These are phyloP conservation scores for Mycena galericulata DNA, from an alignment of 768 basidiomycete genomes.

Conservation along the genomic window DNA sequence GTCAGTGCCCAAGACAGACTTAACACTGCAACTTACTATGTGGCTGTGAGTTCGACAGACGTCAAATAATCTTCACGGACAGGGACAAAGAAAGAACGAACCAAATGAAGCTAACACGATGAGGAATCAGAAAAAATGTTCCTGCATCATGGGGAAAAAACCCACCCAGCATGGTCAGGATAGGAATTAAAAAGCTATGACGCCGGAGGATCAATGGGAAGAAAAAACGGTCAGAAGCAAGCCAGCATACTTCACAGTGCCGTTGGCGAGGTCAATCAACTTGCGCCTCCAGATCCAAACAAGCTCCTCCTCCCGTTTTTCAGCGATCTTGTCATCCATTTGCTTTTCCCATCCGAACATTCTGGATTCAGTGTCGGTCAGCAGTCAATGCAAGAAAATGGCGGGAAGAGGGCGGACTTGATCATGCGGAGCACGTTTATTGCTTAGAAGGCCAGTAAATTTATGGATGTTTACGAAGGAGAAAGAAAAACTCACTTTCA, in stretches of 20 bases:
- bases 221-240: background rate
- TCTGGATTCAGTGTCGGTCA: background rate
- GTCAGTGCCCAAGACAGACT: background rate
- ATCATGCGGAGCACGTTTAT: conserved; percentile 74
- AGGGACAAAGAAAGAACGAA: background rate
- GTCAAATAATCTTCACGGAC: background rate
- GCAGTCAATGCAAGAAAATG: background rate
- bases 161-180: conserved; percentile 51
- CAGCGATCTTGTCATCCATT: conserved; percentile 63
- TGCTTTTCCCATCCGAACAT: conserved; percentile 77
- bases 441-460: conserved; percentile 47
- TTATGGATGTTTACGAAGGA: conserved; percentile 13
- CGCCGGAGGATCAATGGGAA: background rate
- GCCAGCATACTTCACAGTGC: conserved; percentile 53
- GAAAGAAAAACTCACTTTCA: conserved; percentile 58
- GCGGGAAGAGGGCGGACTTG: conserved; percentile 49
- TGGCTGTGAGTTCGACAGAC: conserved; percentile 6
- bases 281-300: conserved; percentile 63
- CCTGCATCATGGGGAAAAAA: too few relatives aligned
- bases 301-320: conserved; percentile 74
- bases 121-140: too few relatives aligned
- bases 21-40: conserved; percentile 13
- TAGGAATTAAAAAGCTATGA: too few relatives aligned
- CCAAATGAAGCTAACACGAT: conserved; percentile 76
- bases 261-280: conserved; percentile 62